phyloP scores from a whole-genome alignment of 106 monocot genomes.

The Platanthera zijinensis region DNA sequence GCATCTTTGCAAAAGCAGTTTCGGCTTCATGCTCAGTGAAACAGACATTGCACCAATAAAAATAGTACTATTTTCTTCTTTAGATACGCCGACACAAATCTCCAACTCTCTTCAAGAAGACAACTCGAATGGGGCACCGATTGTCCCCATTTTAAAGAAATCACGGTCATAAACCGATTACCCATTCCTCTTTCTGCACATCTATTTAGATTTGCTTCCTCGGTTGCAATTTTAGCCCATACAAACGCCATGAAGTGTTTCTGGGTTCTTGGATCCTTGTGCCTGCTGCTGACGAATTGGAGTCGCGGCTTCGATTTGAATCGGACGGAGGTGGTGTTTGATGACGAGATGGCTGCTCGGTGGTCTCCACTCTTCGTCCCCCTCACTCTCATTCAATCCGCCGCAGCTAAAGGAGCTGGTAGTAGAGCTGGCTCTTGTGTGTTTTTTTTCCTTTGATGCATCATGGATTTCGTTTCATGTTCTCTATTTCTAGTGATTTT shows the following conservation, averaged over 20 bases:
- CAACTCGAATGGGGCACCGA: not conserved
- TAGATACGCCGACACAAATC: not conserved
- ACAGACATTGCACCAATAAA: not conserved
- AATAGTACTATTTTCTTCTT: not conserved
- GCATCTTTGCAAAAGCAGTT: not conserved
- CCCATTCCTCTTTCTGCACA: not conserved
- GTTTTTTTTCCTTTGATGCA: not conserved
- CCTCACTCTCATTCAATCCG: slow-evolving; percentile 64
- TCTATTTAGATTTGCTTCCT: not conserved
- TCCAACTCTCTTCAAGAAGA: not conserved
- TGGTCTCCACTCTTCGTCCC: slow-evolving; percentile 30
- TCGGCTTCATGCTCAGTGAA: not conserved
- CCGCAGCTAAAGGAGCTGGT: slow-evolving; percentile 74
- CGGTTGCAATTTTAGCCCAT: not conserved
- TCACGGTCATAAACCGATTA: not conserved
- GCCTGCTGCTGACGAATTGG: slow-evolving; percentile 18
- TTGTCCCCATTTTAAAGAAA: not conserved
- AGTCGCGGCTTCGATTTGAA: slow-evolving; percentile 12
- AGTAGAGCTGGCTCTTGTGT: not conserved
- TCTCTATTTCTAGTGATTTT: not conserved
- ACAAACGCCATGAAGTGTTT: slow-evolving; percentile 1
- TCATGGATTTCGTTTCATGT: not conserved
- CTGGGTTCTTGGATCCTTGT: slow-evolving; percentile 16
- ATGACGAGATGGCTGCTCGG: not conserved
- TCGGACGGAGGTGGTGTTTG: not conserved